These are phyloP conservation scores for Leucoagaricus sp. DNA, from an alignment of 1,284 basidiomycete species.

Conservation along the genomic window DNA sequence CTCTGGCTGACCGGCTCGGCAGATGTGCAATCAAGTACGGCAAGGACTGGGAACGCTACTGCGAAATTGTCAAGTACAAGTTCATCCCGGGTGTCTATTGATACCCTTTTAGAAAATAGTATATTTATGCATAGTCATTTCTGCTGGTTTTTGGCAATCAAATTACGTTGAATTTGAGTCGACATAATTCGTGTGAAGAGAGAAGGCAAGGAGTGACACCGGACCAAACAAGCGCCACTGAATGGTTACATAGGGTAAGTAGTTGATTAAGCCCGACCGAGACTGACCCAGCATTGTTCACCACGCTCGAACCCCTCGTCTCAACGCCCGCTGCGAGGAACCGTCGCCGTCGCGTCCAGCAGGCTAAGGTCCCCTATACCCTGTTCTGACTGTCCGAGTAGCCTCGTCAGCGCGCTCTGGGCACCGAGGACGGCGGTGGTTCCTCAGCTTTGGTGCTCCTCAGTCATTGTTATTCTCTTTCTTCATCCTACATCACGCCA, in stretches of 20 bases:
- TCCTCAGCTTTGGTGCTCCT: slow-evolving; percentile 30
- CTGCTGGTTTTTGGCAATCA: not conserved
- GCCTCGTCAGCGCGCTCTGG: slow-evolving; percentile 29
- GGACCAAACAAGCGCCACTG: slow-evolving; percentile 11
- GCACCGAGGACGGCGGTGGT: slow-evolving; percentile 54
- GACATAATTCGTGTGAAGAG: slow-evolving; percentile 6
- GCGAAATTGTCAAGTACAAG: slow-evolving; percentile 83
- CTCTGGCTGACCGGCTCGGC: slow-evolving; percentile 16
- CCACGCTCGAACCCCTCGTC: slow-evolving; percentile 4
- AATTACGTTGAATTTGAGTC: not conserved
- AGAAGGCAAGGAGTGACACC: too few species aligned
- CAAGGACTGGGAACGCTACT: slow-evolving; percentile 93
- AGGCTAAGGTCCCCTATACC: slow-evolving; percentile 42
- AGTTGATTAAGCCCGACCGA: slow-evolving; percentile 9
- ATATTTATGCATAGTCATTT: slow-evolving; percentile 3
- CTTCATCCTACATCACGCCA: slow-evolving; percentile 35
- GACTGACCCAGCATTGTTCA: not conserved
- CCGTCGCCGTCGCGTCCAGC: slow-evolving; percentile 48
- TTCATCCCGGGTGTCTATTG: slow-evolving; percentile 81
- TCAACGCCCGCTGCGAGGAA: slow-evolving; percentile 30
- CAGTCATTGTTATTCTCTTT: slow-evolving; percentile 27
- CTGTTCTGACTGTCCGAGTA: slow-evolving; percentile 36
- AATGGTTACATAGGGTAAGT: not conserved
- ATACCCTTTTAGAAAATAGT: slow-evolving; percentile 11
- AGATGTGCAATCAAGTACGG: slow-evolving; percentile 93